Evolutionary conservation across 345 rosid genomes (phyloP), one percentile per base, ranked within the genome.

Genomic region (Euphorbia tirucalli): DNA sequence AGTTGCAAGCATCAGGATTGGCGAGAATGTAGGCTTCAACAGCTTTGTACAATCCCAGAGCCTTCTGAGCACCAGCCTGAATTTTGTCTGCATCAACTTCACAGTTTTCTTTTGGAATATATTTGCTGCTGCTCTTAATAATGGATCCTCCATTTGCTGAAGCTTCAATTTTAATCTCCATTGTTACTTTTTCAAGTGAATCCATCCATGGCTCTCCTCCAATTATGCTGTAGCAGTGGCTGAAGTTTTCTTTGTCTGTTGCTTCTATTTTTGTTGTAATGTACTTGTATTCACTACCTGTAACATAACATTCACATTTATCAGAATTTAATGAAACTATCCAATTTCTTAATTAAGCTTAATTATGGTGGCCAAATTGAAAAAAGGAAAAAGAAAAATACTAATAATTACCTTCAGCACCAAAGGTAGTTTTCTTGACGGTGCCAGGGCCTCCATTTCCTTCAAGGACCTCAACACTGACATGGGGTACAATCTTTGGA

Each of bases 201-300:
- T 76, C 82, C 72, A 76, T 39, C 55, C 41, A 10, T 0, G 62
- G 68, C 14, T 79, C 76, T 1, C 77, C 61, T 41, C 74, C 88
- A n/a, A 83, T 64, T 37, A 79, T 58, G 4, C 65, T 83, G 77
- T 74, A 81, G 60, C 75, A 69, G 69, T 76, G 75, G 5, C 48
- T 69, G 27, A 66, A 66, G 19, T 65, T 81, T 22, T 72, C 88
- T 76, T 73, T 77, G 39, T 85, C 86, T 46, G 79, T 31, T 27
- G 63, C 77, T 22, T 85, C 87, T 22, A 79, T 61, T 71, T 79
- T 59, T 24, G 78, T 78, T 78, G 68, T 85, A 68, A 78, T 49
- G 19, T 70, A 50, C 64, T 68, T 73, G 32, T 75, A 3, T 11
- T 75, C 71, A 37, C 58, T 74, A 0, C 76, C 87, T 85, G 76